Evolutionary conservation across 805 yeast species (phyloP).

Genomic region (Kuraishia molischiana): DNA sequence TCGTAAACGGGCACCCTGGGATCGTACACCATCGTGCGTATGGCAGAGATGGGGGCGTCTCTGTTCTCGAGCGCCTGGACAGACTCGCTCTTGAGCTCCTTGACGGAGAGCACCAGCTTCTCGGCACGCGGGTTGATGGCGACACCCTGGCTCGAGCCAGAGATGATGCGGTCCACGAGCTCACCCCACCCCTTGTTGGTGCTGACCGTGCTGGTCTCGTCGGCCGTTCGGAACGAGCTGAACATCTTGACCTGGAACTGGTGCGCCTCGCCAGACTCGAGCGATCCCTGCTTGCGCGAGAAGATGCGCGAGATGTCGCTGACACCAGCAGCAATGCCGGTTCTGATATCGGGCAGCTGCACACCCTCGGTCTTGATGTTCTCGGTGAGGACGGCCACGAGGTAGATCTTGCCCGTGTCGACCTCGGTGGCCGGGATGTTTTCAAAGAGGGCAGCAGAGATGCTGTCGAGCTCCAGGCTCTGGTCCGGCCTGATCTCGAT

Average conservation of each 20-base stretch:
- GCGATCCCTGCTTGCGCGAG: constrained; percentile 50
- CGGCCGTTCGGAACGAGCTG: constrained; percentile 48
- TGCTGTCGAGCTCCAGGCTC: constrained; percentile 49
- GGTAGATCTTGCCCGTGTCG: constrained; percentile 54
- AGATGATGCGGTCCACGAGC: constrained; percentile 63
- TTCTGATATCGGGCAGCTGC: constrained; percentile 30
- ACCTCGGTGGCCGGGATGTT: constrained; percentile 60
- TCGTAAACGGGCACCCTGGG: constrained; percentile 52
- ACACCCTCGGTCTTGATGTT: constrained; percentile 27
- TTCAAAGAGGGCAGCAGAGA: constrained; percentile 72
- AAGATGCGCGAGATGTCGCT: constrained; percentile 76
- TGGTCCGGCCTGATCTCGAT: constrained; percentile 52
- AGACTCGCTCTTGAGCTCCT: constrained; percentile 52
- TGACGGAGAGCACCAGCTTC: constrained; percentile 55
- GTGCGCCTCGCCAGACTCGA: constrained; percentile 54
- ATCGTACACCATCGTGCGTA: constrained; percentile 56
- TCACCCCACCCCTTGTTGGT: constrained; percentile 83
- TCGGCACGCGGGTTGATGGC: constrained; percentile 80
- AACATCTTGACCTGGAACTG: constrained; percentile 63
- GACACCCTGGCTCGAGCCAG: constrained; percentile 66
- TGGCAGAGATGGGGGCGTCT: constrained; percentile 44
- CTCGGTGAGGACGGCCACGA: constrained; percentile 72
- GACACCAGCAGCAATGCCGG: constrained; percentile 85
- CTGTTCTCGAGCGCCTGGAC: constrained; percentile 12
- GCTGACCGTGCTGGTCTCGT: constrained; percentile 13